Evolutionary conservation across 148 eudicot genomes (phyloP).

Genomic region (Linanthus parryae): DNA sequence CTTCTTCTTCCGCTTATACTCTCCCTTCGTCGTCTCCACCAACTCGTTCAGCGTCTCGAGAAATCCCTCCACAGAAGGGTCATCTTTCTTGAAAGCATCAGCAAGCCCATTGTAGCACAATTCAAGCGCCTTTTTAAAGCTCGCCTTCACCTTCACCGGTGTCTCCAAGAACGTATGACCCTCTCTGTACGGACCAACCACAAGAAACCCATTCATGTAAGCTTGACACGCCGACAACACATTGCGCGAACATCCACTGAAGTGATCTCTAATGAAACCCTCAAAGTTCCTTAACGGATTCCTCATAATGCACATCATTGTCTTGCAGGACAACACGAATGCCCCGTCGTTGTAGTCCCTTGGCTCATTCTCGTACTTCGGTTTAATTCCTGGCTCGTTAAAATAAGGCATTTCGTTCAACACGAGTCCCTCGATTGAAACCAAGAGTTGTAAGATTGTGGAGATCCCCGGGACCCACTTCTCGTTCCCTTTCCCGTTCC

Average conservation of each 20-base stretch:
- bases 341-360: neutral
- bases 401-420: neutral
- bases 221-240: neutral
- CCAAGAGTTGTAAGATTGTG: slow-evolving; percentile 10
- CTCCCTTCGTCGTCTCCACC: neutral
- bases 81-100: neutral
- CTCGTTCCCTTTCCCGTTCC: slow-evolving; percentile 8
- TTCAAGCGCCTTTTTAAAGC: neutral
- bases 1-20: neutral
- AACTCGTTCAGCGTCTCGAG: neutral
- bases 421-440: slow-evolving; percentile 8
- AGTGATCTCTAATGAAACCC: neutral
- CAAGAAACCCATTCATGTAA: neutral
- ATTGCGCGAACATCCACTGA: neutral
- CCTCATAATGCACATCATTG: neutral
- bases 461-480: slow-evolving; percentile 2
- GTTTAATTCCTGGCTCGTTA: neutral
- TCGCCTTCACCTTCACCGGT: neutral
- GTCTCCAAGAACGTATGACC: neutral
- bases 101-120: neutral
- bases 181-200: neutral
- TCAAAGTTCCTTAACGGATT: neutral
- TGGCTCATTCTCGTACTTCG: neutral
- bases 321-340: neutral
- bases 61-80: neutral